Base-by-base conservation (phyloP, 345 rosid species). In the Syzygium jambos region DNA sequence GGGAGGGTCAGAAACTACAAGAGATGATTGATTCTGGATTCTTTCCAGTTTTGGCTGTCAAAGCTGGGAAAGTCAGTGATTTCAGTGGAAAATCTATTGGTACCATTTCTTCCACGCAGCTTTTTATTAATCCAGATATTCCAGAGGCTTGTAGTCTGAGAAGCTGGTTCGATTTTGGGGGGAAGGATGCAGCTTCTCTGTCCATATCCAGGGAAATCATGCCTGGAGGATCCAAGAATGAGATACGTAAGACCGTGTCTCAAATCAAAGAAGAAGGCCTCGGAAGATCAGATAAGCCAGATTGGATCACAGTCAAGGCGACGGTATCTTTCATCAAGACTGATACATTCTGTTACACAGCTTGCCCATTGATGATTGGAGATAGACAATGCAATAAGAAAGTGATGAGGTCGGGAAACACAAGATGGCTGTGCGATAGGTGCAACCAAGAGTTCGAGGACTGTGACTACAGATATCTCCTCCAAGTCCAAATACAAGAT, bases 181-280 rank as follows among this genome's bases (percentile, higher is more conserved):
- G 99, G 8, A 93, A 90, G 86, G 87, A 93, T 87, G 87, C 91
- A 51, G 95, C 94, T 53, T 88, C 96, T 59, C 84, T 92, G 86
- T 95, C 97, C 89, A 96, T 97, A 85, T 95, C 99, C 41, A 95
- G 92, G 91, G 99, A 97, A 78, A 84, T 90, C 63, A 90, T 91
- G 88, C 93, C 93, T 2, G 95, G 90, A 25, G 94, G 93, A 77
- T 61, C 94, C 5, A 94, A 92, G 91, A 95, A 91, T 52, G 98
- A 96, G 89, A 90, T 92, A 56, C 91, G 95, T 10, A 97, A 95
- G 92, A 93, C 91, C 7, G 94, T 96, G 51, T 89, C 95, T 86
- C 97, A 97, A 92, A 95, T 96, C 93, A 97, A 92, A 93, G 91
- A 88, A n/a, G 98, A 95, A 93, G 98, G 97, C 84, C 98, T 96